Conservation (phyloP, 2,329 filamentous ascomycete genomes). For the Ascosphaera apis region DNA sequence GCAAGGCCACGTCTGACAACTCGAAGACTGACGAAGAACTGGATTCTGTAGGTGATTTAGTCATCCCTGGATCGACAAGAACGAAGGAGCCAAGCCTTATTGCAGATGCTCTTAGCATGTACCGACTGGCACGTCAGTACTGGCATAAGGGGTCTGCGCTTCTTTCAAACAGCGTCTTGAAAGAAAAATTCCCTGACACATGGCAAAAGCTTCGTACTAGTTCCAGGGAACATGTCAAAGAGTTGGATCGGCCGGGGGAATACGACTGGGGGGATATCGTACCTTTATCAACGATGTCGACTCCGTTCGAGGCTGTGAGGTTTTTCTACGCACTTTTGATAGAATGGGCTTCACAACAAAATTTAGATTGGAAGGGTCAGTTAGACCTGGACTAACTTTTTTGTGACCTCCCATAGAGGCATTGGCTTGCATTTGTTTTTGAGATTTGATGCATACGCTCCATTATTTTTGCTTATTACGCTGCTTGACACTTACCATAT, state of each 20-base stretch:
- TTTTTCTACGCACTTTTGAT: conserved; percentile 22
- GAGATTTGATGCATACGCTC: too few species aligned
- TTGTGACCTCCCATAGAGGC: too few species aligned
- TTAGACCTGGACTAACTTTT: too few species aligned
- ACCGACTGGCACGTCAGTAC: conserved; percentile 18
- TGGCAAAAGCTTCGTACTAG: conserved; percentile 20
- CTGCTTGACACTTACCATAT: too few species aligned
- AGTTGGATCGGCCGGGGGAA: conserved; percentile 13
- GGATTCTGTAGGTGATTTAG: too few species aligned
- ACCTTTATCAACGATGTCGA: conserved; percentile 20
- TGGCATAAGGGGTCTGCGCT: conserved; percentile 21
- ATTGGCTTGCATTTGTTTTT: too few species aligned
- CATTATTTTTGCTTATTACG: too few species aligned
- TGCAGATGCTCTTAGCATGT: too few species aligned
- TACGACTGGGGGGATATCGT: conserved; percentile 19
- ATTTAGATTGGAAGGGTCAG: conserved; percentile 20
- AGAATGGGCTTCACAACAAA: conserved; percentile 24
- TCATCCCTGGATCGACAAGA: too few species aligned
- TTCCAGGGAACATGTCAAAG: conserved; percentile 15
- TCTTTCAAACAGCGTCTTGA: conserved; percentile 19
- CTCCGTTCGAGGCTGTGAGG: conserved; percentile 21
- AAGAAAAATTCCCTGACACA: conserved; percentile 20
- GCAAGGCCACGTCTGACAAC: too few species aligned
- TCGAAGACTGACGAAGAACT: too few species aligned
- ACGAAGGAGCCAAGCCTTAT: too few species aligned